Base-by-base conservation (phyloP, 352 stramenopile genomes). In the Phytophthora podocarpi region DNA sequence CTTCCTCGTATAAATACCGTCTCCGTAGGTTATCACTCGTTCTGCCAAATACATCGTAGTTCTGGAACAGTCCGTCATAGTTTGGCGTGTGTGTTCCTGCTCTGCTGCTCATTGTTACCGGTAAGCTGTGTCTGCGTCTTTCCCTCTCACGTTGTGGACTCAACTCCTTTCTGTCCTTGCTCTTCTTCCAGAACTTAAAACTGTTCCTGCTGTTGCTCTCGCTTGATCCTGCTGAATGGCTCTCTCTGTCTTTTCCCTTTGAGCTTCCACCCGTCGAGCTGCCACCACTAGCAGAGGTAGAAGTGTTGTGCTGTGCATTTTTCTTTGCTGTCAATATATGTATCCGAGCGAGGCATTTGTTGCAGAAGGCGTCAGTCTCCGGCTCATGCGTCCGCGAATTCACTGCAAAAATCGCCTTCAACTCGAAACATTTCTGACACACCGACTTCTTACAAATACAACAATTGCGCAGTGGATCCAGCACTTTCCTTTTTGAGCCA, bases 391-490 rank as follows among this genome's bases (percentile, higher is more conserved):
- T 82, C 27, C 62, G 27, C 0, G 58, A 40, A 37, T 85, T 64
- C n/a, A 85, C 30, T 0, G 66, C 55, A 27, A 79, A 80, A 8
- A 84, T 51, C 1, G 27, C 20, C 41, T 76, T 80, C 13, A 66
- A 21, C 46, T 70, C 47, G 11, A 41, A 65, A 40, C 79, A 89
- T 5, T 59, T 54, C 1, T 46, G 52, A 32, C 79, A 87, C 20
- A 87, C 70, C 7, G 64, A 74, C 56, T 81, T 81, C 28, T 78
- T 78, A 58, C 78, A 88, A 21, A 85, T 74, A 3, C 65, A 60
- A 37, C 78, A 88, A 12, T 62, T 69, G 2, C 63, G 56, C 0
- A 76, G 55, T 21, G 68, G 60, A 24, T 82, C 71, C 5, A 64
- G 43, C 32, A 74, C 51, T 13, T 74, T 78, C 4, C 60, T 53